Evolutionary conservation across 1,284 basidiomycete genomes (phyloP).

Genomic region (Leucoagaricus sp.): DNA sequence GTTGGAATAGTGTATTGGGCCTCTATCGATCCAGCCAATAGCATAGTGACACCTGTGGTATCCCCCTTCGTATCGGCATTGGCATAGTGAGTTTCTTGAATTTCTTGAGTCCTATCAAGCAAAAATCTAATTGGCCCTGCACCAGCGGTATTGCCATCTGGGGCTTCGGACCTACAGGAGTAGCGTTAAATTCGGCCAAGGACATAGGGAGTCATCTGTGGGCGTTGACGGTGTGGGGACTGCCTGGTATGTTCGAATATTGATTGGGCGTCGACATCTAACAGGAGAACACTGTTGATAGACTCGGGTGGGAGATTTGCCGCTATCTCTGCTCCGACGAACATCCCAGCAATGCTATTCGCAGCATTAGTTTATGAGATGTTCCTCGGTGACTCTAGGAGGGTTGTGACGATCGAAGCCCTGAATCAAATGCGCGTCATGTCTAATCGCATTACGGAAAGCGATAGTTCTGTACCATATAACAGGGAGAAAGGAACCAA

Average conservation of each 20-base stretch:
- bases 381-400: conserved; percentile 4
- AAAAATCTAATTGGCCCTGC: not conserved
- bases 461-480: not conserved
- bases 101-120: not conserved
- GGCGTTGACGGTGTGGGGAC: conserved; percentile 4
- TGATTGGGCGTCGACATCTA: not conserved
- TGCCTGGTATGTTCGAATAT: not conserved
- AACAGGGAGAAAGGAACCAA: not conserved
- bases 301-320: conserved; percentile 3
- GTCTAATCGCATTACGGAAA: not conserved
- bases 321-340: conserved; percentile 4
- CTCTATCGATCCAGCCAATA: conserved; percentile 7
- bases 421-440: not conserved
- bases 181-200: conserved; percentile 3
- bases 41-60: not conserved
- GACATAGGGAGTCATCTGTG: conserved; percentile 5
- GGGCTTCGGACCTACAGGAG: conserved; percentile 4
- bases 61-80: conserved; percentile 3
- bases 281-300: not conserved
- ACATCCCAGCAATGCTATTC: conserved; percentile 10
- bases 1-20: conserved; percentile 8
- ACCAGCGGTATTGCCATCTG: conserved; percentile 8
- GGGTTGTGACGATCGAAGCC: not conserved
- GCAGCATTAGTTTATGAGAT: conserved; percentile 2
- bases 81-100: not conserved